Evolutionary conservation across 2,329 filamentous ascomycete species (phyloP).

Genomic region (Neospermospora avenae): DNA sequence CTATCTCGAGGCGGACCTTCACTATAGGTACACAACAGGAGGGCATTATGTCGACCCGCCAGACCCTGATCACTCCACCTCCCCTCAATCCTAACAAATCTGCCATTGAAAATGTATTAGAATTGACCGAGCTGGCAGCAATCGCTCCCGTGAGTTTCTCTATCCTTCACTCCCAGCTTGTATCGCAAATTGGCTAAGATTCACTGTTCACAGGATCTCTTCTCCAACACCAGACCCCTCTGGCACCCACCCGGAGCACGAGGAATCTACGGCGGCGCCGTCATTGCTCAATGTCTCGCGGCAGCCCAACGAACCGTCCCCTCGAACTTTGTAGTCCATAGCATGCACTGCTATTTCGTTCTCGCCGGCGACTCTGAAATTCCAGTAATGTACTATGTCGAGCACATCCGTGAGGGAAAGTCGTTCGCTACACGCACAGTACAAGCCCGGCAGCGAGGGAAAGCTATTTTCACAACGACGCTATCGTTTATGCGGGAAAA

Average conservation of each 20-base stretch:
- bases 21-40: background rate
- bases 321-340: conserved; percentile 77
- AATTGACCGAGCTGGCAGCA: conserved; percentile 74
- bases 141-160: conserved; percentile 63
- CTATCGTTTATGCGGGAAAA: conserved; percentile 77
- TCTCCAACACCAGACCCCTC: conserved; percentile 86
- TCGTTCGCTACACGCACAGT: conserved; percentile 92
- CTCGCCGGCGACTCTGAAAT: conserved; percentile 81
- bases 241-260: conserved; percentile 92
- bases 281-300: conserved; percentile 87
- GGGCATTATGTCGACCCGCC: conserved; percentile 32
- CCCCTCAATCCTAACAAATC: conserved; percentile 69
- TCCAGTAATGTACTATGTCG: conserved; percentile 92
- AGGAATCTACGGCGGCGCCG: conserved; percentile 89
- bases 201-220: conserved; percentile 64
- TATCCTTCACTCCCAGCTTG: background rate
- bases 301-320: conserved; percentile 88
- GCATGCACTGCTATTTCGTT: conserved; percentile 99
- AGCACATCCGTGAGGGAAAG: conserved; percentile 84
- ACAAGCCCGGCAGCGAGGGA: conserved; percentile 85
- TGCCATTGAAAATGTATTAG: conserved; percentile 83
- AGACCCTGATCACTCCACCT: conserved; percentile 72
- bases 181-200: conserved; percentile 9
- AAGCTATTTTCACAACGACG: conserved; percentile 92
- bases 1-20: background rate